These are phyloP conservation scores for Geosmithia putterillii DNA, from an alignment of 2,329 filamentous ascomycete genomes.

Conservation along the genomic window DNA sequence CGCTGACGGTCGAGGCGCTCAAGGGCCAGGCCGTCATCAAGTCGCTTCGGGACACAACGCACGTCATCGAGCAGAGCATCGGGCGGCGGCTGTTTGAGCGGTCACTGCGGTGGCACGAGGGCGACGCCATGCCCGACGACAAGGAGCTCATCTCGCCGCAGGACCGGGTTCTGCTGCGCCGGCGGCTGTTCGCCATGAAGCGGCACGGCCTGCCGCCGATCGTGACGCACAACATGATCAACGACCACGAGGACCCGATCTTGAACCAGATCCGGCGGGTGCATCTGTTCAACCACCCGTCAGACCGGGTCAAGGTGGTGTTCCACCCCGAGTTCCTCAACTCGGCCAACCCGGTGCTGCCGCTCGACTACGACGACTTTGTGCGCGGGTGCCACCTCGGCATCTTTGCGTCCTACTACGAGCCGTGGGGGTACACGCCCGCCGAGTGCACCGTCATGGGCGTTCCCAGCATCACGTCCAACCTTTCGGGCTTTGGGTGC, in stretches of 20 bases:
- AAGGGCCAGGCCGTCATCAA: constrained; percentile 98
- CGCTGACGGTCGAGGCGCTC: constrained; percentile 85
- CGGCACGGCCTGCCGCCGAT: constrained; percentile 81
- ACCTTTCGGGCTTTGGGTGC: constrained; percentile 93
- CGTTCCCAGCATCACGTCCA: constrained; percentile 95
- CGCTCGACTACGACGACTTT: constrained; percentile 96
- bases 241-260: constrained; percentile 85
- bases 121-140: constrained; percentile 85
- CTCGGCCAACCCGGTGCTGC: constrained; percentile 87
- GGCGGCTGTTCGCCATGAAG: constrained; percentile 95
- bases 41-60: constrained; percentile 82
- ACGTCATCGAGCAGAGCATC: constrained; percentile 85
- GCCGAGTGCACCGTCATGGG: constrained; percentile 99
- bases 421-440: constrained; percentile 97
- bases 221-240: constrained; percentile 97
- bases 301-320: constrained; percentile 90
- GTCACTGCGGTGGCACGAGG: constrained; percentile 90
- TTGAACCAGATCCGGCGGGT: constrained; percentile 92
- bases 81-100: constrained; percentile 91
- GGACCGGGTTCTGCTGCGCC: constrained; percentile 83
- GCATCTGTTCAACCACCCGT: constrained; percentile 91
- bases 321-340: constrained; percentile 98
- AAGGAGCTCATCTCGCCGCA: constrained; percentile 89
- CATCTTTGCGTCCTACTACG: constrained; percentile 95
- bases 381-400: constrained; percentile 93